Conservation (phyloP, 352 stramenopile species). For the Plasmopara muralis region DNA sequence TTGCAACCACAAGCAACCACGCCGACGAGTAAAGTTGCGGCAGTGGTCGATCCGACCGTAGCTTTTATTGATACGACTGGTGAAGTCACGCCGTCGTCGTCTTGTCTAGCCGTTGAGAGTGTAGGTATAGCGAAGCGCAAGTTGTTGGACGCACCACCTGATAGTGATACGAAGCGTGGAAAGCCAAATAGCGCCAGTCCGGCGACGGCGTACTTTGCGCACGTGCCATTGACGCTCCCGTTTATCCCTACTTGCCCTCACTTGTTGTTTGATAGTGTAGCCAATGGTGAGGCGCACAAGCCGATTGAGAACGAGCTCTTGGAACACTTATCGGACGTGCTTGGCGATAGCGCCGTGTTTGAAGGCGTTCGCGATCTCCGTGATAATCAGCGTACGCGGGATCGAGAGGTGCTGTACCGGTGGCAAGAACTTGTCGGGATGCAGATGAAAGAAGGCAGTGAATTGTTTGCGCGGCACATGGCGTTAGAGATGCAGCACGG, state of each 20-base stretch:
- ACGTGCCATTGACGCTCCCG: constrained; percentile 51
- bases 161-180: constrained; percentile 20
- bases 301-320: constrained; percentile 46
- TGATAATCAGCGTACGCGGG: constrained; percentile 50
- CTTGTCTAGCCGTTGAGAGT: constrained; percentile 30
- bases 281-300: constrained; percentile 24
- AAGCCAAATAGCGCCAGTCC: constrained; percentile 18
- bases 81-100: constrained; percentile 17
- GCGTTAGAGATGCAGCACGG: constrained; percentile 40
- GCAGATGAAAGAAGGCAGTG: constrained; percentile 79
- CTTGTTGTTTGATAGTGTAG: constrained; percentile 57
- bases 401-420: constrained; percentile 65
- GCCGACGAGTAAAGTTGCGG: constrained; percentile 5
- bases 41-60: constrained; percentile 37
- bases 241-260: constrained; percentile 48
- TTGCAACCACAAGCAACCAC: neutral
- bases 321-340: constrained; percentile 50
- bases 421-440: constrained; percentile 75
- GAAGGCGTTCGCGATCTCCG: constrained; percentile 52
- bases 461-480: constrained; percentile 54
- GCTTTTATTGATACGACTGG: constrained; percentile 68
- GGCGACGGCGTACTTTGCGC: constrained; percentile 34
- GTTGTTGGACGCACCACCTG: constrained; percentile 13
- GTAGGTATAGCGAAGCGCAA: constrained; percentile 14
- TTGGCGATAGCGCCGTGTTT: constrained; percentile 63